Percentiles rank a stretch among this genome's conserved stretches.
phyloP scores from a whole-genome alignment of 176 grass and related monocot species.

The Bromus sterilis region DNA sequence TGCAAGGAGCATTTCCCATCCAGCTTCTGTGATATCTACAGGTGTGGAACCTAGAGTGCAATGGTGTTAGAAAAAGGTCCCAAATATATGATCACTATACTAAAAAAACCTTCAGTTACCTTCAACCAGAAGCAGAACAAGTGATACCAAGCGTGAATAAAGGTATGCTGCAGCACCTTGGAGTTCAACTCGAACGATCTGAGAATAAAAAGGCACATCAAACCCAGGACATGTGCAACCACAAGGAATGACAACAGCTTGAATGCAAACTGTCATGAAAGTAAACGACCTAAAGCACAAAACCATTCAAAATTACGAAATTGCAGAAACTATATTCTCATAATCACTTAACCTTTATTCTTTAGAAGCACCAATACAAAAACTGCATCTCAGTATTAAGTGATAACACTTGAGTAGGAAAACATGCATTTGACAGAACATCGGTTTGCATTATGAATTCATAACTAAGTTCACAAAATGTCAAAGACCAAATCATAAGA shows the following conservation, averaged over 20 bases:
- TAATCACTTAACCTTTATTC: neutral
- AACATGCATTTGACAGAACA: neutral
- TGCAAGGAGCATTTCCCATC: slow-evolving; percentile 76
- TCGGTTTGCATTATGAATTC: neutral
- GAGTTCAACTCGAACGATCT: slow-evolving; percentile 75
- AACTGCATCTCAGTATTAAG: neutral
- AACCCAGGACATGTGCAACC: neutral
- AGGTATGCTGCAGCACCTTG: slow-evolving; percentile 68
- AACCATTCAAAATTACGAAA: neutral
- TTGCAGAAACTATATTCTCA: neutral
- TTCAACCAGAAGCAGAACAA: slow-evolving; percentile 93
- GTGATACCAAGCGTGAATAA: slow-evolving; percentile 77
- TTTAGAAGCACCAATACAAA: neutral
- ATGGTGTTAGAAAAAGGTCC: slow-evolving; percentile 6
- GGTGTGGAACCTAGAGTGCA: slow-evolving; percentile 51
- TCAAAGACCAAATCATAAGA: neutral
- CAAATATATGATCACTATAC: neutral
- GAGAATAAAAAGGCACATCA: neutral
- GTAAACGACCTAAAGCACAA: neutral
- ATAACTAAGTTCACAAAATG: neutral
- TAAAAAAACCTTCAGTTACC: slow-evolving; percentile 41
- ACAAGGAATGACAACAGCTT: neutral
- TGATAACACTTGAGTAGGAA: neutral
- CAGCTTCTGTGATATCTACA: slow-evolving; percentile 84
- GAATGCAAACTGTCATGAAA: neutral